Evolutionary conservation across 2,329 filamentous ascomycete genomes (phyloP), one percentile per base, ranked within the genome.

Genomic region (Alternaria viburni): DNA sequence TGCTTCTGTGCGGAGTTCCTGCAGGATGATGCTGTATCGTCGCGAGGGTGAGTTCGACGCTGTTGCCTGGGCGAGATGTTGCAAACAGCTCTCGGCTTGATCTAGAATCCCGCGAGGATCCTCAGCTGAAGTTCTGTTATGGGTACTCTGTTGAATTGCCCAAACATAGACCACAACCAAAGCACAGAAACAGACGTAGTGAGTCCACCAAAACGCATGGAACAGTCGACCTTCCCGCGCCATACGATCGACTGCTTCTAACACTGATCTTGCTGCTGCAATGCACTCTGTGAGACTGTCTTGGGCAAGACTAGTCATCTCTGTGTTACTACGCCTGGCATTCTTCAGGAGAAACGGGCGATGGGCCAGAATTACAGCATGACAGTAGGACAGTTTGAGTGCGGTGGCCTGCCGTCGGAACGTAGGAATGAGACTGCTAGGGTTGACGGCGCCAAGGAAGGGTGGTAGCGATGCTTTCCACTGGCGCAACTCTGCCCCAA

Each of bases 151-250:
- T 62, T 83, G 82, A 21, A 85, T 84, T 7, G 82, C 77, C 79
- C 82, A 85, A 0, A 86, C 81, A 26, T 85, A 85, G 0, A 83
- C 77, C 0, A 85, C 80, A 0, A 80, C 80, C 5, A 86, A 65
- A 1, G 84, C 83, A 61, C 84, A 86, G 36, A 86, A 85, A 1
- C 81, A 81, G 0, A 84, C 81, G 50, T 85, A 85, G 19, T 83
- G 82, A 10, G 82, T 85, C 79, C 82, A 85, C 83, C 83, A 84
- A 23, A 83, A 79, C 0, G 82, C 81, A 46, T 83, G 80, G 26
- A 81, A 83, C 6, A 80, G 65, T 17, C 69, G 73, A 25, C 76
- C 77, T 26, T 81, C 79, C 3, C 70, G 57, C 6, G 78, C 79
- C 69, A 83, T 78, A 6, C 73, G 72, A 57, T 83, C 79, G 2